Evolutionary conservation across 306 rosid genomes (phyloP).

Genomic region (Medicago ruthenica): DNA sequence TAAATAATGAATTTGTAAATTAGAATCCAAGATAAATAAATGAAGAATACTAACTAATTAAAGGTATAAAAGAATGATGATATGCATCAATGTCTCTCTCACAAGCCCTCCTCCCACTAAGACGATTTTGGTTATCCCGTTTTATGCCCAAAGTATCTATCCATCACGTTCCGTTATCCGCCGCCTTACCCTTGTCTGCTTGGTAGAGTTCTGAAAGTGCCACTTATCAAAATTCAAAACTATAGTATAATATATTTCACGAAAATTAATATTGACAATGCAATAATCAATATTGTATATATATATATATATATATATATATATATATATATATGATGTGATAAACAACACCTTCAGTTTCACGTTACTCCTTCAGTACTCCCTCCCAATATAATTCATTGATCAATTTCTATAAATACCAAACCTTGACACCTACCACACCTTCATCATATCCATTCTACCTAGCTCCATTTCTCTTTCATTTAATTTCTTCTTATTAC

Average conservation of each 20-base stretch:
- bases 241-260: background rate
- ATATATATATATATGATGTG: constrained; percentile 25
- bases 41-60: background rate
- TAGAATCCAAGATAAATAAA: background rate
- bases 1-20: too few species aligned
- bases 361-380: constrained; percentile 50
- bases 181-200: constrained; percentile 54
- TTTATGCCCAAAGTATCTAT: constrained; percentile 33
- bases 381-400: background rate
- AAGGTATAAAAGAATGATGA: constrained; percentile 14
- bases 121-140: constrained; percentile 43
- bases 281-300: background rate
- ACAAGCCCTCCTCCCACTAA: constrained; percentile 18
- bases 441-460: constrained; percentile 8
- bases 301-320: constrained; percentile 21
- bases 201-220: constrained; percentile 39
- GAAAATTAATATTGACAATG: background rate
- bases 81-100: background rate
- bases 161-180: constrained; percentile 58
- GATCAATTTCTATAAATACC: constrained; percentile 54
- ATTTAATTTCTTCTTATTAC: background rate
- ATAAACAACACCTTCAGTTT: constrained; percentile 58
- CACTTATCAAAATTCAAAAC: background rate
- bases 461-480: constrained; percentile 16
- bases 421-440: constrained; percentile 32